Evolutionary conservation across 805 yeast species (phyloP).

Genomic region (Teunomyces gatunensis): DNA sequence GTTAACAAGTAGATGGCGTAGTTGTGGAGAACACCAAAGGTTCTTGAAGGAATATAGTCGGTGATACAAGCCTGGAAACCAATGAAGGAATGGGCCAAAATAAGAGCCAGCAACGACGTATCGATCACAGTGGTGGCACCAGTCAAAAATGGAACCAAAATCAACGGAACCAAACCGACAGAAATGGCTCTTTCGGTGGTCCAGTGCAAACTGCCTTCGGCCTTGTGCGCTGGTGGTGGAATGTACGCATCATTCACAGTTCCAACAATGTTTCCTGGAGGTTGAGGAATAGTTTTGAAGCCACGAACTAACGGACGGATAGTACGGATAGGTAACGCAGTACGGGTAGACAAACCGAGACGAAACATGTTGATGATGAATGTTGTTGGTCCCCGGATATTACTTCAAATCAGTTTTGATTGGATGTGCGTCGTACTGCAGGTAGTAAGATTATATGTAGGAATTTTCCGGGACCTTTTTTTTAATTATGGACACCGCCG

Average conservation of each 20-base stretch:
- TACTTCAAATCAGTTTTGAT: conserved; percentile 8
- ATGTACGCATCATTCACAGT: conserved; percentile 71
- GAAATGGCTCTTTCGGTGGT: conserved; percentile 63
- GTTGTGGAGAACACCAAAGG: conserved; percentile 63
- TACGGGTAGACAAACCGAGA: conserved; percentile 1
- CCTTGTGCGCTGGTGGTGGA: conserved; percentile 52
- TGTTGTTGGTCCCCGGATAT: conserved; percentile 12
- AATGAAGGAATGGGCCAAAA: conserved; percentile 63
- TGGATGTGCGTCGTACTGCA: conserved; percentile 5
- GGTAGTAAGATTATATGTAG: not conserved
- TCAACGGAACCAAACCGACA: conserved; percentile 60
- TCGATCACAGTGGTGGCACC: conserved; percentile 55
- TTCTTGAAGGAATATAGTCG: conserved; percentile 76
- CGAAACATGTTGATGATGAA: conserved; percentile 5
- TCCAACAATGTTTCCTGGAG: conserved; percentile 72
- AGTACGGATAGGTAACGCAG: conserved; percentile 2
- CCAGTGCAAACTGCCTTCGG: conserved; percentile 76
- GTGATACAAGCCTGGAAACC: conserved; percentile 77
- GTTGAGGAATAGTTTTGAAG: conserved; percentile 56
- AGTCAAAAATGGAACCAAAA: conserved; percentile 57
- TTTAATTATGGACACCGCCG: too few species aligned
- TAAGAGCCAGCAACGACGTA: conserved; percentile 50
- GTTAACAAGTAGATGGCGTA: conserved; percentile 58
- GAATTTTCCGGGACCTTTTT: not conserved
- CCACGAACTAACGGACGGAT: conserved; percentile 26